A percentile compares a stretch with the other conserved stretches of the same genome.
These are phyloP conservation scores for Tinospora cordifolia DNA, from an alignment of 164 flowering plant genomes.

Conservation along the genomic window DNA sequence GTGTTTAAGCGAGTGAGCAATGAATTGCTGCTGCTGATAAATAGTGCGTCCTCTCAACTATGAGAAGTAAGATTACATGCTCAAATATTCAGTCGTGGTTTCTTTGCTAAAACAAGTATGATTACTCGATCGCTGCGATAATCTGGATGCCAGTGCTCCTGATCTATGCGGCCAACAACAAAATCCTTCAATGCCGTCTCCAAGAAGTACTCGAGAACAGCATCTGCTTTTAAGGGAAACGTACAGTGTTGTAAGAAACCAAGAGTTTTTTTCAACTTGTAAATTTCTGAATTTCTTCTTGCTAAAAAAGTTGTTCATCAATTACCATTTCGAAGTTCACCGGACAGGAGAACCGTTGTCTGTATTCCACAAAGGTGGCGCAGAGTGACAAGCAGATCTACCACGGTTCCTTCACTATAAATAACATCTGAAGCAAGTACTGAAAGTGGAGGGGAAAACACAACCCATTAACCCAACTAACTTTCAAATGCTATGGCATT, in stretches of 20 bases:
- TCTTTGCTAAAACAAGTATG: slow-evolving; percentile 57
- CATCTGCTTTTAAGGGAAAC: slow-evolving; percentile 42
- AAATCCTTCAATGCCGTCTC: slow-evolving; percentile 70
- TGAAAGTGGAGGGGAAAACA: no score
- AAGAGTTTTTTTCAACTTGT: not conserved
- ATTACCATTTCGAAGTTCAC: slow-evolving; percentile 87
- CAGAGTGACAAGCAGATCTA: slow-evolving; percentile 58
- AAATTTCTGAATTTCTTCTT: not conserved
- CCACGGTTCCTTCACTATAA: slow-evolving; percentile 75
- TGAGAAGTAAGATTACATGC: no score
- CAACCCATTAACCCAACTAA: no score
- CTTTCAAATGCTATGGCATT: no score
- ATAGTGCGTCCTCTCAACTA: no score
- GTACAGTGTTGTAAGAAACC: not conserved
- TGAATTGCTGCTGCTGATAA: no score
- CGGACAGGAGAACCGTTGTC: slow-evolving; percentile 70
- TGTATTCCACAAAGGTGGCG: slow-evolving; percentile 48
- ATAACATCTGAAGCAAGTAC: slow-evolving; percentile 86
- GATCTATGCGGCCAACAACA: slow-evolving; percentile 61
- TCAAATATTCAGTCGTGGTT: no score
- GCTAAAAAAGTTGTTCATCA: not conserved
- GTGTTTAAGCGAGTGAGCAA: no score
- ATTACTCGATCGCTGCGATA: slow-evolving; percentile 61
- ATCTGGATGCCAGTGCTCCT: slow-evolving; percentile 83
- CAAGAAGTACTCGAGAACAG: slow-evolving; percentile 68